Evolutionary conservation across 371 early-diverging fungal genomes (phyloP), one percentile per base, ranked within the genome.

Genomic region (Rhizopus arrhizus): DNA sequence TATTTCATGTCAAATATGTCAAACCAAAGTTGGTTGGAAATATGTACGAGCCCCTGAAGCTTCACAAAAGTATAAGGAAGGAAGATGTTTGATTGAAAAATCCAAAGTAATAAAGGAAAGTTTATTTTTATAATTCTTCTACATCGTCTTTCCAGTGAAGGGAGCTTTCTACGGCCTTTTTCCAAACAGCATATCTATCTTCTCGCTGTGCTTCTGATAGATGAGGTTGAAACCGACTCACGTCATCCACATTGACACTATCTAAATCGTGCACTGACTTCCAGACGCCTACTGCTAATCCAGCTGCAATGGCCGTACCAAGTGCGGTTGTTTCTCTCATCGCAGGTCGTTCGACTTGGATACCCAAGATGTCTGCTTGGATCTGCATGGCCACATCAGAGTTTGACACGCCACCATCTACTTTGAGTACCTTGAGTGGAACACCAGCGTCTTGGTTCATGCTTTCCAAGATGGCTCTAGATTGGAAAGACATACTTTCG

Each of bases 261-360:
- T 66, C 54, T 22, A 83, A 58, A n/a, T 73, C 73, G 13, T 69
- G 61, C 10, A 74, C 31, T 38, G 47, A 62, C 52, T 82, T 65
- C 91, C 92, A 94, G 11, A 93, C 69, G 28, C 91, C 92, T 28
- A 89, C 81, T 22, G 85, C 94, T 10, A 93, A 71, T 3, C 93
- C 98, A 33, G 98, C 96, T 7, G 96, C 98, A 42, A 96, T 84
- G 0, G 98, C 98, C 9, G 97, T 95, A 36, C 98, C 98, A 10
- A 97, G 73, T 0, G 96, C 96, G 5, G 98, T 96, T n/a, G 92
- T 91, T 70, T 98, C 98, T 41, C 89, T 83, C 95, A 96, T 96
- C 49, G 74, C 75, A 0, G 98, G 98, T 32, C 98, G 83, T 15
- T 80, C 81, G 22, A 96, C 95, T 34, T 81, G 74, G 53, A 96